Conservation (phyloP, 2,329 filamentous ascomycete genomes). For the Aspergillus novoparasiticus region DNA sequence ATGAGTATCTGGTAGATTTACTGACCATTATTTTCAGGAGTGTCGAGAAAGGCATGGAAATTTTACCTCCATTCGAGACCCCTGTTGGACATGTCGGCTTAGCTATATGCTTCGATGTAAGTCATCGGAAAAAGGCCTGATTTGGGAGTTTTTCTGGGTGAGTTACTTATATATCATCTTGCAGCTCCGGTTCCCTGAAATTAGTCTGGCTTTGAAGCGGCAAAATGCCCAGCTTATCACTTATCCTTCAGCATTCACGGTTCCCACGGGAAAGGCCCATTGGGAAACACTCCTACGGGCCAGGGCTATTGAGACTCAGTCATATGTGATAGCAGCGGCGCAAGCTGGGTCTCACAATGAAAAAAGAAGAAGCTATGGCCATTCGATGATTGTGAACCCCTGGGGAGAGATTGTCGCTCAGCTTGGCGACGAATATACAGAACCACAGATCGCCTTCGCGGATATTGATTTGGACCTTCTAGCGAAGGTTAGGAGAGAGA, state of each 20-base stretch:
- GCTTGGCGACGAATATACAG: constrained; percentile 52
- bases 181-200: constrained; percentile 75
- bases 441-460: constrained; percentile 52
- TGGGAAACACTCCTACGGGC: constrained; percentile 80
- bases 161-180: neutral
- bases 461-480: constrained; percentile 58
- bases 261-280: constrained; percentile 80
- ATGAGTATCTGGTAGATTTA: neutral
- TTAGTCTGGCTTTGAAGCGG: constrained; percentile 66
- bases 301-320: constrained; percentile 85
- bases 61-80: constrained; percentile 72
- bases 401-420: constrained; percentile 77
- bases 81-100: constrained; percentile 74
- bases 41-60: constrained; percentile 67
- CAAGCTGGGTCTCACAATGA: constrained; percentile 76
- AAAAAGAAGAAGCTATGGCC: constrained; percentile 79
- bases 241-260: constrained; percentile 89
- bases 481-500: constrained; percentile 56
- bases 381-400: constrained; percentile 81
- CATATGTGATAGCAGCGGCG: constrained; percentile 83
- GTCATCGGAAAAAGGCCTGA: constrained; percentile 17
- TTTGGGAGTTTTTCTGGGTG: neutral
- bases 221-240: constrained; percentile 74
- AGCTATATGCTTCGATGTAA: constrained; percentile 83
- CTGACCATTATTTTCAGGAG: constrained; percentile 40